Conservation (phyloP, 1,139 yeast genomes). For the Hansenula lynferdii region DNA sequence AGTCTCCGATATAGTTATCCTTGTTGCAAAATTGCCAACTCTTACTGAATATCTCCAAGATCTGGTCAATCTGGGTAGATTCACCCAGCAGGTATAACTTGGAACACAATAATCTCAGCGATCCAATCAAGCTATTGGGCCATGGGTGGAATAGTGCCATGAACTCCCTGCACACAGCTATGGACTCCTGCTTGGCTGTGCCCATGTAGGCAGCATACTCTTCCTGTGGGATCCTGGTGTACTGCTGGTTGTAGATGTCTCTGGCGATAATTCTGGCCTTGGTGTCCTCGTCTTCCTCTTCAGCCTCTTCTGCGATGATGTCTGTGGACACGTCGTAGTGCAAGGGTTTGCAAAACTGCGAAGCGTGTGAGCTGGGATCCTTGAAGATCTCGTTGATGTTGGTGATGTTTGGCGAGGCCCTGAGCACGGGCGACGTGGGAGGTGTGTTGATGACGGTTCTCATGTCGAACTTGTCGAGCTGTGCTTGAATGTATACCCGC, state of each 20-base stretch:
- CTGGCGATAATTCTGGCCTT: conserved; percentile 20
- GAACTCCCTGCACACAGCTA: conserved; percentile 23
- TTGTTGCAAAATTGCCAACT: conserved; percentile 56
- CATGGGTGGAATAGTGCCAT: conserved; percentile 25
- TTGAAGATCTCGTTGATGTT: conserved; percentile 17
- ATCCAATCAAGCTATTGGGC: conserved; percentile 38
- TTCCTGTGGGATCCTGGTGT: conserved; percentile 20
- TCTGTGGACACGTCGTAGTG: conserved; percentile 12
- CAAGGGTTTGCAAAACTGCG: conserved; percentile 6
- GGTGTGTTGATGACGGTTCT: neutral
- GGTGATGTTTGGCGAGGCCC: conserved; percentile 16
- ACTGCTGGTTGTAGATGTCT: conserved; percentile 26
- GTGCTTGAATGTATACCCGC: neutral
- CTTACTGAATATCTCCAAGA: conserved; percentile 63
- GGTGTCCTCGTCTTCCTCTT: conserved; percentile 9
- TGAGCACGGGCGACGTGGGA: conserved; percentile 9
- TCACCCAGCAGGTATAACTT: conserved; percentile 75
- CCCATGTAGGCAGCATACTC: conserved; percentile 35
- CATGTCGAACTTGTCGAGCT: conserved; percentile 3
- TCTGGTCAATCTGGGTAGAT: conserved; percentile 75
- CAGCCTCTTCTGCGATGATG: conserved; percentile 16
- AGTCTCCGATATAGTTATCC: conserved; percentile 44
- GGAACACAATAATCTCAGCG: conserved; percentile 59
- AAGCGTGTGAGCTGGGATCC: conserved; percentile 9
- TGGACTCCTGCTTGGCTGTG: conserved; percentile 14